phyloP scores from a whole-genome alignment of 805 yeast genomes.

The Sugiyamaella smithiae region DNA sequence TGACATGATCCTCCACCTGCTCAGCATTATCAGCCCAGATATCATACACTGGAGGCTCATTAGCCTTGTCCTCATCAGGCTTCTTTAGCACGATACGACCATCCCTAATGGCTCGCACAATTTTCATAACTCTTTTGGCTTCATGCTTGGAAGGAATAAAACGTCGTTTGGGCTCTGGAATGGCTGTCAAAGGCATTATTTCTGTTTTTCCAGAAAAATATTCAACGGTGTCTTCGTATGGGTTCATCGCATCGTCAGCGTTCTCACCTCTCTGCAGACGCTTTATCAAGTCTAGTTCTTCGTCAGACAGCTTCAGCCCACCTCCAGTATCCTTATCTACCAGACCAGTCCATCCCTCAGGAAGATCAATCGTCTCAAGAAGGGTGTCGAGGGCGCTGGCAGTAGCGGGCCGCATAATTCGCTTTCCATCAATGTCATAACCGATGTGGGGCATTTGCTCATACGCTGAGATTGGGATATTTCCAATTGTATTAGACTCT shows the following conservation, averaged over 20 bases:
- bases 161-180: slow-evolving; percentile 96
- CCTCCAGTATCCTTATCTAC: slow-evolving; percentile 86
- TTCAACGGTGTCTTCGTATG: slow-evolving; percentile 91
- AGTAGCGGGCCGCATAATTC: slow-evolving; percentile 98
- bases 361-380: slow-evolving; percentile 86
- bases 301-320: slow-evolving; percentile 74
- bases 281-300: slow-evolving; percentile 83
- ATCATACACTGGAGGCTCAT: slow-evolving; percentile 59
- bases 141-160: slow-evolving; percentile 96
- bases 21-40: slow-evolving; percentile 77
- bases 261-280: slow-evolving; percentile 82
- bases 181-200: slow-evolving; percentile 87
- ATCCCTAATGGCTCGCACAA: slow-evolving; percentile 93
- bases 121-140: slow-evolving; percentile 93
- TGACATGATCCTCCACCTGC: slow-evolving; percentile 69
- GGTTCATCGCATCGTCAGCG: slow-evolving; percentile 75
- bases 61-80: slow-evolving; percentile 43
- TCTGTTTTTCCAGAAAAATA: slow-evolving; percentile 89
- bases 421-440: slow-evolving; percentile 93
- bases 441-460: slow-evolving; percentile 98
- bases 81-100: slow-evolving; percentile 86
- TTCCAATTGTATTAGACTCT: slow-evolving; percentile 87
- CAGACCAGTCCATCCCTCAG: slow-evolving; percentile 98
- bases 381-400: slow-evolving; percentile 92
- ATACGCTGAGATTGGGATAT: slow-evolving; percentile 87